Base-by-base conservation (phyloP, 148 eudicot genomes). In the Chenopodium album region DNA sequence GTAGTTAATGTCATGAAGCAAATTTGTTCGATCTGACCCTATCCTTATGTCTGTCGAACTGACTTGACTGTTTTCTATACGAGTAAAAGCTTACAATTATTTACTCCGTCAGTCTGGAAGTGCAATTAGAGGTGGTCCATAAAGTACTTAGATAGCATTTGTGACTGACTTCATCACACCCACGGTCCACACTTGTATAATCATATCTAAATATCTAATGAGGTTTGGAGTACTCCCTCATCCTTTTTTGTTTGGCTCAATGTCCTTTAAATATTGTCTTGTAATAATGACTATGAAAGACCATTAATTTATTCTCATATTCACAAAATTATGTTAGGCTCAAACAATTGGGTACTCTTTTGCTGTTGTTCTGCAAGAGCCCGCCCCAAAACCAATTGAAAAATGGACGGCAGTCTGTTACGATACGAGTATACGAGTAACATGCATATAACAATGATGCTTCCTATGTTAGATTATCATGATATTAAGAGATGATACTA, bases 91-190 rank as follows among this genome's bases (percentile, higher is more conserved):
- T 71, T 11, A 17, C 74, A 19, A 71, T 71, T 2, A 71, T 44
- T 41, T 8, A 19, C 46, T 22, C 44, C 44, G 7, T 41, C 8
- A 41, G 44, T 41, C 14, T 71, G 26, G 46, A 71, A 71, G 54
- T 71, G 75, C 52, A 19, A 71, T 71, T 56, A 56, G 52, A 71
- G 29, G 54, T 41, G 75, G 52, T 71, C 75, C 75, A 69, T 41
- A 0, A 19, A 70, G 48, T 17, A 70, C 52, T 20, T 71, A 20
- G 14, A 7, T 71, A 41, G 52, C 75, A 44, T 41, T 44, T 69
- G 26, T 62, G 22, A 59, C 63, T 59, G 62, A 62, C 13, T 23
- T 9, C 66, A 62, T 56, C 62, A 14, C 62, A 14, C 22, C 22
- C 22, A 14, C 62, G 62, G 62, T 56, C 62, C 62, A 56, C 19